These are phyloP conservation scores for Kondoa malvinella DNA, from an alignment of 768 basidiomycete genomes.

Conservation along the genomic window DNA sequence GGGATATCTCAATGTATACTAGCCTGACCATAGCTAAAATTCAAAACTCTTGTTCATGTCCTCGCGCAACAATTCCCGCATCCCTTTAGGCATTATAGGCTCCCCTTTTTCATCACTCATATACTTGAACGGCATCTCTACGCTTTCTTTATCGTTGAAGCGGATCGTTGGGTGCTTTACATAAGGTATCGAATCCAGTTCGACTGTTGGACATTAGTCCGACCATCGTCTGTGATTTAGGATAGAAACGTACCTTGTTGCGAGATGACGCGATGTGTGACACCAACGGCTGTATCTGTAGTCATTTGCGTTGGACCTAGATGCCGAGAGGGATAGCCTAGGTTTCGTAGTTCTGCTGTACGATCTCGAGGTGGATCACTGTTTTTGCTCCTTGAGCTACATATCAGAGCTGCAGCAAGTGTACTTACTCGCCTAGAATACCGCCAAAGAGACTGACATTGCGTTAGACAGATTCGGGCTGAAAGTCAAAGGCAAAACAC, in stretches of 20 bases:
- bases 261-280: constrained; percentile 63
- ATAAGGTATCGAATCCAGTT: constrained; percentile 44
- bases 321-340: constrained; percentile 74
- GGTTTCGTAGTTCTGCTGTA: constrained; percentile 64
- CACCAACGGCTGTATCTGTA: constrained; percentile 87
- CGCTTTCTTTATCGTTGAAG: constrained; percentile 72
- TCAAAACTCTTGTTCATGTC: constrained; percentile 79
- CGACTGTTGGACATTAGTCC: constrained; percentile 2
- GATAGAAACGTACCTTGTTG: constrained; percentile 42
- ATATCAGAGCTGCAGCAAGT: background rate
- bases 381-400: too few species aligned
- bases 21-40: constrained; percentile 40
- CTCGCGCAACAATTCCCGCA: constrained; percentile 66
- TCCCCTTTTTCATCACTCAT: constrained; percentile 41
- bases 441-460: constrained; percentile 88
- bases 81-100: constrained; percentile 70
- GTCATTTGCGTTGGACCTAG: constrained; percentile 91
- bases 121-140: constrained; percentile 96
- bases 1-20: too few species aligned
- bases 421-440: constrained; percentile 26
- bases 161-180: constrained; percentile 78
- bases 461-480: too few species aligned
- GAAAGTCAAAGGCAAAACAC: too few species aligned
- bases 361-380: constrained; percentile 91
- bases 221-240: constrained; percentile 9